Percentiles rank a stretch among this genome's conserved stretches.
These are phyloP conservation scores for Cadophora sp. DNA, from an alignment of 2,329 filamentous ascomycete species.

Conservation along the genomic window DNA sequence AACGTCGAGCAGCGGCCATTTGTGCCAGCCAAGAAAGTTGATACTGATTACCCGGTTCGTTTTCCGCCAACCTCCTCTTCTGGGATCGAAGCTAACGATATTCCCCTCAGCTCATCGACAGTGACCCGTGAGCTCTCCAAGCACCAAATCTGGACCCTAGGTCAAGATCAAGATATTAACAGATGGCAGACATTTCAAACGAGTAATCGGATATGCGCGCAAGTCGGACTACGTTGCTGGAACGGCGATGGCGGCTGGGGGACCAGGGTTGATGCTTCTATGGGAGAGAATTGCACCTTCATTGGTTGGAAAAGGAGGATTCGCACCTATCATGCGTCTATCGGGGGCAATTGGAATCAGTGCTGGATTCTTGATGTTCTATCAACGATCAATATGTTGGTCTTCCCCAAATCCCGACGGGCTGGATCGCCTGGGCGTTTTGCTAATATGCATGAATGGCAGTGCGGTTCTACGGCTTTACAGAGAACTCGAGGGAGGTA, in stretches of 20 bases:
- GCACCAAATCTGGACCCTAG: slow-evolving; percentile 17
- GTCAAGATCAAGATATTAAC: slow-evolving; percentile 41
- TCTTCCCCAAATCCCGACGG: slow-evolving; percentile 36
- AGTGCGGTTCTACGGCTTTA: slow-evolving; percentile 97
- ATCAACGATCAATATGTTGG: slow-evolving; percentile 84
- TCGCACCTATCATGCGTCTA: slow-evolving; percentile 83
- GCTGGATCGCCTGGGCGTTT: neutral
- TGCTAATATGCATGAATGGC: slow-evolving; percentile 3
- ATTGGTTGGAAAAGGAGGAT: slow-evolving; percentile 81
- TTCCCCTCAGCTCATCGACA: slow-evolving; percentile 87
- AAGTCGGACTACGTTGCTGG: slow-evolving; percentile 82
- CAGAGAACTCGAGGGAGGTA: slow-evolving; percentile 88
- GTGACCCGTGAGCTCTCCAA: slow-evolving; percentile 81
- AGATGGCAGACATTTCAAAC: slow-evolving; percentile 78
- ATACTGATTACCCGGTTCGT: slow-evolving; percentile 87
- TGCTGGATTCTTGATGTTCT: slow-evolving; percentile 85
- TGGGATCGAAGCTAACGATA: slow-evolving; percentile 42
- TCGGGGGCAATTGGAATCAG: slow-evolving; percentile 73
- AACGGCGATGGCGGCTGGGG: slow-evolving; percentile 70
- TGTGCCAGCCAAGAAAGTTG: slow-evolving; percentile 78
- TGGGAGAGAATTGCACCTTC: slow-evolving; percentile 89
- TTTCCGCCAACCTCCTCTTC: slow-evolving; percentile 25
- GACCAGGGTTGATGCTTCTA: slow-evolving; percentile 75
- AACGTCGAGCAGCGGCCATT: slow-evolving; percentile 53
- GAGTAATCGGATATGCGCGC: slow-evolving; percentile 87